phyloP scores from a whole-genome alignment of 345 rosid genomes.

The Eutrema heterophyllum region DNA sequence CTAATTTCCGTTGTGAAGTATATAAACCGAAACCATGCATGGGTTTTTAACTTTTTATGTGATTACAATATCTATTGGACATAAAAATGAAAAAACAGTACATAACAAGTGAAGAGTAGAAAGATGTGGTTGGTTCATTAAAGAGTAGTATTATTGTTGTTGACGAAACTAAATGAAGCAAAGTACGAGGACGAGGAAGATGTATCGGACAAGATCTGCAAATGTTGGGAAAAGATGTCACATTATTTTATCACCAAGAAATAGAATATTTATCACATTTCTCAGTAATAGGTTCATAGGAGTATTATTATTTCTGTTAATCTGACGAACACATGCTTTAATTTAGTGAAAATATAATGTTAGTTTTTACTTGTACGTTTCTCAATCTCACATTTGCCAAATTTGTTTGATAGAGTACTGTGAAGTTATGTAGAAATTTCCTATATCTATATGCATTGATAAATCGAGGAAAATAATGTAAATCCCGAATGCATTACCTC shows the following conservation, averaged over 20 bases:
- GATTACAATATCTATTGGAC: neutral
- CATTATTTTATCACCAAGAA: neutral
- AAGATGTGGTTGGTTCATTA: neutral
- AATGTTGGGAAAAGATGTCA: neutral
- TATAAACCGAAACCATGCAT: neutral
- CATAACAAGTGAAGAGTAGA: neutral
- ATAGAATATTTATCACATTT: neutral
- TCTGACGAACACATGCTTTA: neutral
- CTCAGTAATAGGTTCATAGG: neutral
- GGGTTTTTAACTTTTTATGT: neutral
- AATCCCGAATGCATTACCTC: slow-evolving; percentile 49
- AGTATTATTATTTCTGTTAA: neutral
- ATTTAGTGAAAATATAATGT: neutral
- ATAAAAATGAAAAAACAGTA: neutral
- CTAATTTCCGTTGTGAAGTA: neutral
- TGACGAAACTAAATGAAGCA: slow-evolving; percentile 47
- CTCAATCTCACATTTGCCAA: neutral
- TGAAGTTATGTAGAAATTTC: neutral
- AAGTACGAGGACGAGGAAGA: slow-evolving; percentile 92
- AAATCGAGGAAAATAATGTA: neutral
- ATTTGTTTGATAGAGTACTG: neutral
- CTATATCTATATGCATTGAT: neutral
- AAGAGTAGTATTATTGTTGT: neutral
- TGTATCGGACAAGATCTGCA: slow-evolving; percentile 95
- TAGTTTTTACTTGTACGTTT: neutral